phyloP scores from a whole-genome alignment of 1,284 basidiomycete genomes.

The Grifola frondosa region DNA sequence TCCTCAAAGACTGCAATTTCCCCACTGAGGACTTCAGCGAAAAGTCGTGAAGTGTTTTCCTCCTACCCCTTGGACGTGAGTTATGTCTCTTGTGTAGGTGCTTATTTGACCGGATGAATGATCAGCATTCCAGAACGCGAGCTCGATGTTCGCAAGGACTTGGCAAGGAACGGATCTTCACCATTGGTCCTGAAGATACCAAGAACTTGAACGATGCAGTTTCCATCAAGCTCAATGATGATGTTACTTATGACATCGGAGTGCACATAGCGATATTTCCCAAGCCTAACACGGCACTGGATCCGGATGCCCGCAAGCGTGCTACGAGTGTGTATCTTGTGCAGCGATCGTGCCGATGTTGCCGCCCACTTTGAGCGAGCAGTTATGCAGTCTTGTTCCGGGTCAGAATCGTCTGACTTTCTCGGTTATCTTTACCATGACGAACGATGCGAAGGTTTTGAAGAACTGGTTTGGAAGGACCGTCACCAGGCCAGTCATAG shows the following conservation, averaged over 20 bases:
- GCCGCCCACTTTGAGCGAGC: slow-evolving; percentile 85
- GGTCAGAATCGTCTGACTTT: slow-evolving; percentile 89
- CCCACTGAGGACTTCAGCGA: slow-evolving; percentile 91
- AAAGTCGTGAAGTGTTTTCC: slow-evolving; percentile 93
- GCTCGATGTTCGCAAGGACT: slow-evolving; percentile 80
- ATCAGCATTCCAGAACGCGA: slow-evolving; percentile 87
- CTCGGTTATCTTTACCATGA: slow-evolving; percentile 84
- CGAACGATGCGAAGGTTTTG: slow-evolving; percentile 75
- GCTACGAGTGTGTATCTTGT: slow-evolving; percentile 96
- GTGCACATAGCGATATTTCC: slow-evolving; percentile 93
- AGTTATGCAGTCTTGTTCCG: slow-evolving; percentile 88
- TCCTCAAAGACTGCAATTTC: slow-evolving; percentile 97
- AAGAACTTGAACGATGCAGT: slow-evolving; percentile 94
- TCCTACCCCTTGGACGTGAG: slow-evolving; percentile 88
- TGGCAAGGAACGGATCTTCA: slow-evolving; percentile 86
- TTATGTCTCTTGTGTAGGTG: slow-evolving; percentile 18
- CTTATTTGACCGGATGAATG: slow-evolving; percentile 13
- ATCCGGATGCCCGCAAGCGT: slow-evolving; percentile 94
- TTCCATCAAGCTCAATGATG: slow-evolving; percentile 85
- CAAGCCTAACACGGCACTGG: slow-evolving; percentile 91
- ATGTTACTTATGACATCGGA: slow-evolving; percentile 87
- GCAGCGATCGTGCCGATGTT: slow-evolving; percentile 96
- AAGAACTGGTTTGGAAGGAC: slow-evolving; percentile 92
- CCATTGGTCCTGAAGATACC: slow-evolving; percentile 86
- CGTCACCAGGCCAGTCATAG: slow-evolving; percentile 82